Conservation (phyloP, 139 green algal genomes). For the Tetradesmus lagerheimii region DNA sequence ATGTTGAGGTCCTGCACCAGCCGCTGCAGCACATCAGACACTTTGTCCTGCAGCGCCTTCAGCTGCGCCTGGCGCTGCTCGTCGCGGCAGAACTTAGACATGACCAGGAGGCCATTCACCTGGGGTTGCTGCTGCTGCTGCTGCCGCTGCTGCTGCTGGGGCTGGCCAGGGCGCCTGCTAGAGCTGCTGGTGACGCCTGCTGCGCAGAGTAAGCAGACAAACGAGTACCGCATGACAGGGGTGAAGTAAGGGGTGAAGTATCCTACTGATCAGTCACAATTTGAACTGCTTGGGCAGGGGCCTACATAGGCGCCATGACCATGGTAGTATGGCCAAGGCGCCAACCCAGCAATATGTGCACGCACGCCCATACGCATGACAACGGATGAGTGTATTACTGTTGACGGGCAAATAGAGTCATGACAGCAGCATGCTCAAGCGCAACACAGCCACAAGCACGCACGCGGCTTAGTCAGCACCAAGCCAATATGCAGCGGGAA, state of each 20-base stretch:
- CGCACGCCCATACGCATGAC: too few relatives aligned
- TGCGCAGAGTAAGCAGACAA: not conserved
- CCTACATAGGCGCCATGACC: too few relatives aligned
- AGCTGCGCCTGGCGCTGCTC: not conserved
- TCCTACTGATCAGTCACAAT: too few relatives aligned
- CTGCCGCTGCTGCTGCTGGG: not conserved
- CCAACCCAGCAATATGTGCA: too few relatives aligned
- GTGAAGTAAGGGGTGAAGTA: not conserved
- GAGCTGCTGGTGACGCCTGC: not conserved
- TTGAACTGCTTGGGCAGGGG: too few relatives aligned
- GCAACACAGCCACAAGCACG: too few relatives aligned
- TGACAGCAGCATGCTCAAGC: too few relatives aligned
- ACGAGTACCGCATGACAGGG: not conserved
- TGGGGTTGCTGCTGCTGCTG: not conserved
- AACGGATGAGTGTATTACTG: too few relatives aligned
- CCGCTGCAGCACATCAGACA: constrained; percentile 7
- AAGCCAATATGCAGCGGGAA: not conserved
- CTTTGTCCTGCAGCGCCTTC: not conserved
- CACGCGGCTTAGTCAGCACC: not conserved
- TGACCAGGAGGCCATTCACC: constrained; percentile 8
- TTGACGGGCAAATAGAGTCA: too few relatives aligned
- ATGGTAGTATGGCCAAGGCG: too few relatives aligned
- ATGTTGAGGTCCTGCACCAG: constrained; percentile 3
- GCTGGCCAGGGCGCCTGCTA: too few relatives aligned
- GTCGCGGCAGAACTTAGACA: constrained; percentile 19